Evolutionary conservation across 1,284 basidiomycete species (phyloP).

Genomic region (Sutorius eximius): DNA sequence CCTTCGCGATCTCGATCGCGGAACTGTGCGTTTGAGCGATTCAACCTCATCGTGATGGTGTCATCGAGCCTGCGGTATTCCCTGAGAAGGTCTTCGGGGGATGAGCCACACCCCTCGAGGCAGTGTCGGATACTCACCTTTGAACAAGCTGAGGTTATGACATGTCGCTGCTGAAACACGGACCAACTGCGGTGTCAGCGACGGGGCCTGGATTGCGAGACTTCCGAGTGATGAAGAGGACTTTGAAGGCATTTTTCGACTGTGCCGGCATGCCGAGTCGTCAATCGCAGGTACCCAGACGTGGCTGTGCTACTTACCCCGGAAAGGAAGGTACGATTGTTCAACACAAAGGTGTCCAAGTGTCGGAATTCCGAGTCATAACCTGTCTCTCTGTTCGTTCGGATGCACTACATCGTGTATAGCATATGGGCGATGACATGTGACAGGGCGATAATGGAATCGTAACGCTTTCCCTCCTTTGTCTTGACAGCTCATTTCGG

Average conservation of each 20-base stretch:
- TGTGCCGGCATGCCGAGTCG: slow-evolving; percentile 30
- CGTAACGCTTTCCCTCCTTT: background rate
- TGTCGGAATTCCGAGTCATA: no score
- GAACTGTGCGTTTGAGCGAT: slow-evolving; percentile 78
- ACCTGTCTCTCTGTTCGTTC: no score
- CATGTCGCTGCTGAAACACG: slow-evolving; percentile 73
- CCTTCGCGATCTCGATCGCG: slow-evolving; percentile 65
- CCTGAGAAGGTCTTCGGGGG: slow-evolving; percentile 68
- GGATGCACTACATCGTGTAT: background rate
- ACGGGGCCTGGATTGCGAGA: slow-evolving; percentile 65
- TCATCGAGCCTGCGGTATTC: slow-evolving; percentile 88
- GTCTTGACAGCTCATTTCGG: slow-evolving; percentile 29
- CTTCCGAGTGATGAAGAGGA: slow-evolving; percentile 60
- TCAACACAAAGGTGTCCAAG: no score
- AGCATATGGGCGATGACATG: background rate
- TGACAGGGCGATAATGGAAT: background rate
- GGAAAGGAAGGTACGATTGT: slow-evolving; percentile 36
- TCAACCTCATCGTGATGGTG: slow-evolving; percentile 78
- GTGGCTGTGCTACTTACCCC: slow-evolving; percentile 22
- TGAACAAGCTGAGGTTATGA: slow-evolving; percentile 78
- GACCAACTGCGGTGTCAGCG: slow-evolving; percentile 56
- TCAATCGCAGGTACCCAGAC: slow-evolving; percentile 23
- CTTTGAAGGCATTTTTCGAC: slow-evolving; percentile 46
- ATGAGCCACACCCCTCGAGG: slow-evolving; percentile 13
- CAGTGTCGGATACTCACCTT: slow-evolving; percentile 46